phyloP scores from a whole-genome alignment of 202 grass and related monocot species.

The Bolboschoenoplectus hybrid region DNA sequence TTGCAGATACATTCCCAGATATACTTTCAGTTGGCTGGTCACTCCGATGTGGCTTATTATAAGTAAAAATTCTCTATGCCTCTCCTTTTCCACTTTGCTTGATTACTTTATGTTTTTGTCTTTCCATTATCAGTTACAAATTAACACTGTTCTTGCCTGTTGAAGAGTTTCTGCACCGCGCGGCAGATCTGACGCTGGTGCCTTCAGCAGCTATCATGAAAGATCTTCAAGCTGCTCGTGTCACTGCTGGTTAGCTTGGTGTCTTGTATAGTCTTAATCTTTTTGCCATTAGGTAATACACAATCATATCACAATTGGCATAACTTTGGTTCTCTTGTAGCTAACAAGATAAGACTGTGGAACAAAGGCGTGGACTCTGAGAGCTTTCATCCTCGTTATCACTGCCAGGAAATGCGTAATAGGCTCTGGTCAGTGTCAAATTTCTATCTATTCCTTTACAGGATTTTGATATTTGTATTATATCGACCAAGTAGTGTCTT shows the following conservation, averaged over 20 bases:
- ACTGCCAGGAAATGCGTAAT: conserved; percentile 72
- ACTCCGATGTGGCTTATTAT: conserved; percentile 94
- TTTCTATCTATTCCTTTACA: not conserved
- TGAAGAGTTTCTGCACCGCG: conserved; percentile 76
- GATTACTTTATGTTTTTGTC: conserved; percentile 1
- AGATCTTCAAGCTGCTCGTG: conserved; percentile 79
- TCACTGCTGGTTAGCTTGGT: conserved; percentile 68
- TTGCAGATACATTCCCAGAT: conserved; percentile 86
- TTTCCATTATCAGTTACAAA: conserved; percentile 9
- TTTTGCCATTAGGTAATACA: conserved; percentile 11
- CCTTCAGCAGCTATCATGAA: conserved; percentile 76
- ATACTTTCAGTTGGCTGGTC: conserved; percentile 97
- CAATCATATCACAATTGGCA: conserved; percentile 38
- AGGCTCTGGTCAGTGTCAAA: conserved; percentile 58
- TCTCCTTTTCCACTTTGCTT: conserved; percentile 17
- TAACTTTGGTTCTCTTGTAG: conserved; percentile 42
- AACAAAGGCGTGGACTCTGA: conserved; percentile 93
- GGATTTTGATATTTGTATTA: not conserved
- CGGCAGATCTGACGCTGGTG: conserved; percentile 85
- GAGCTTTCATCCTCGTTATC: conserved; percentile 83
- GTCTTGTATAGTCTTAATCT: not conserved
- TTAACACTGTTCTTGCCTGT: conserved; percentile 18
- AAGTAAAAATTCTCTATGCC: conserved; percentile 58
- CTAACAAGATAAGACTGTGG: conserved; percentile 88
- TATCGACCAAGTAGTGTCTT: conserved; percentile 7